phyloP scores from a whole-genome alignment of 1,284 basidiomycete genomes.

The Apiotrichum laibachii region DNA sequence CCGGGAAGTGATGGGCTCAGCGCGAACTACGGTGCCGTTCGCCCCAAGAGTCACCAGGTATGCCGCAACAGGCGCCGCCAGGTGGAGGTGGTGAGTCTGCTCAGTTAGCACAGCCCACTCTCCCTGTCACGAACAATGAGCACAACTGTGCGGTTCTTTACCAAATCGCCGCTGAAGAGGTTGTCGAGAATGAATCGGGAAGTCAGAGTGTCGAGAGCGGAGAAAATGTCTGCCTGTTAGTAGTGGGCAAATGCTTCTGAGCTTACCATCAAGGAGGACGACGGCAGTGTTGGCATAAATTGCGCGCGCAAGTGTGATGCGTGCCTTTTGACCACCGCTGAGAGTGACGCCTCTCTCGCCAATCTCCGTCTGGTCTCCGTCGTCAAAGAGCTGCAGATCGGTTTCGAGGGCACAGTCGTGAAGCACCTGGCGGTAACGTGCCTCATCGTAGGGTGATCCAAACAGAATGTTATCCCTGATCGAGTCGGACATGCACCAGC shows the following conservation, averaged over 20 bases:
- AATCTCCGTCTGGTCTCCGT: constrained; percentile 67
- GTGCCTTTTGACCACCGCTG: constrained; percentile 67
- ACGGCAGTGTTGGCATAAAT: constrained; percentile 64
- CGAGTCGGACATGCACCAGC: constrained; percentile 60
- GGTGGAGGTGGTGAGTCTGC: constrained; percentile 65
- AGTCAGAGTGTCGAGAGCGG: constrained; percentile 60
- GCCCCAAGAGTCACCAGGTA: constrained; percentile 63
- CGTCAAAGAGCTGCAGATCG: constrained; percentile 65
- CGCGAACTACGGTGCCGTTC: constrained; percentile 51
- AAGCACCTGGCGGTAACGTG: constrained; percentile 59
- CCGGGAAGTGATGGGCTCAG: constrained; percentile 38
- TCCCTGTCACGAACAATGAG: constrained; percentile 61
- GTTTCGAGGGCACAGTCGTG: constrained; percentile 63
- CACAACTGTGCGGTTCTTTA: constrained; percentile 66
- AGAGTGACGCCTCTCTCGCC: constrained; percentile 52
- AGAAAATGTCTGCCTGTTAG: constrained; percentile 55
- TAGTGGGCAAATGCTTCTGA: no score
- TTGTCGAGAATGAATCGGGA: constrained; percentile 72
- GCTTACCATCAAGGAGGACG: constrained; percentile 57
- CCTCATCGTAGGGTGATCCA: constrained; percentile 56
- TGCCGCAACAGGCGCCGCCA: constrained; percentile 63
- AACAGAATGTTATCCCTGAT: constrained; percentile 62
- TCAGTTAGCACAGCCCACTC: no score
- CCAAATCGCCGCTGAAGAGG: constrained; percentile 66
- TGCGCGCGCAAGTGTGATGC: constrained; percentile 70